Percentiles rank a stretch among this genome's conserved stretches.
phyloP scores from a whole-genome alignment of 768 basidiomycete species.

The Macrolepiota dolichaula region DNA sequence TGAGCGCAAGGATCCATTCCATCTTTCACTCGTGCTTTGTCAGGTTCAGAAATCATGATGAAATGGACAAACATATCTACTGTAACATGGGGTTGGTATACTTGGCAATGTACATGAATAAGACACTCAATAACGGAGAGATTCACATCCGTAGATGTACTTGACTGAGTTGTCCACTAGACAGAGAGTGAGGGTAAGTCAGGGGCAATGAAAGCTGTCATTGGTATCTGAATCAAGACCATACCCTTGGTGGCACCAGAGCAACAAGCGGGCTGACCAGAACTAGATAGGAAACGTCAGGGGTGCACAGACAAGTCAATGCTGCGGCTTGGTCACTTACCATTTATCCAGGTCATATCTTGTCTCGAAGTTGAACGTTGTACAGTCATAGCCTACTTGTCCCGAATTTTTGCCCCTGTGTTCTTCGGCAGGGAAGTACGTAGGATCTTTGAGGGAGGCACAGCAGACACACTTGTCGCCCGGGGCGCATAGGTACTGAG shows the following conservation, averaged over 20 bases:
- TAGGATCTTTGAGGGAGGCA: background rate
- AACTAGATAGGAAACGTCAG: background rate
- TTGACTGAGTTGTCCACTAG: background rate
- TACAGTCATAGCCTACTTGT: background rate
- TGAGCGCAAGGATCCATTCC: no score
- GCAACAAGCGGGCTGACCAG: background rate
- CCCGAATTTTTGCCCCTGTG: background rate
- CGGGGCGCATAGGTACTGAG: background rate
- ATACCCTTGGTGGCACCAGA: background rate
- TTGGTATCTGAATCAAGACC: background rate
- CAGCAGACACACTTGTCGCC: background rate
- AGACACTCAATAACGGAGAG: background rate
- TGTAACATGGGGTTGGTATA: no score
- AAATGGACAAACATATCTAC: no score
- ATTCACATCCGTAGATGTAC: background rate
- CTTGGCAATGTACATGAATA: background rate
- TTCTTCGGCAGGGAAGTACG: background rate
- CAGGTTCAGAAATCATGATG: no score
- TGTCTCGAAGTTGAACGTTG: background rate
- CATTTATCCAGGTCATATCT: background rate
- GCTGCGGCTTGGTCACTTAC: background rate
- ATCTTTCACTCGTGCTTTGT: no score
- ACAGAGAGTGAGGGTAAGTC: background rate
- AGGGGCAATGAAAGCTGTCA: background rate
- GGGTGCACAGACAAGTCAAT: background rate